Percentiles rank a stretch among this genome's conserved stretches.
Evolutionary conservation across 192 early-diverging fungal species (phyloP).

Genomic region (Linnemannia hyalina): DNA sequence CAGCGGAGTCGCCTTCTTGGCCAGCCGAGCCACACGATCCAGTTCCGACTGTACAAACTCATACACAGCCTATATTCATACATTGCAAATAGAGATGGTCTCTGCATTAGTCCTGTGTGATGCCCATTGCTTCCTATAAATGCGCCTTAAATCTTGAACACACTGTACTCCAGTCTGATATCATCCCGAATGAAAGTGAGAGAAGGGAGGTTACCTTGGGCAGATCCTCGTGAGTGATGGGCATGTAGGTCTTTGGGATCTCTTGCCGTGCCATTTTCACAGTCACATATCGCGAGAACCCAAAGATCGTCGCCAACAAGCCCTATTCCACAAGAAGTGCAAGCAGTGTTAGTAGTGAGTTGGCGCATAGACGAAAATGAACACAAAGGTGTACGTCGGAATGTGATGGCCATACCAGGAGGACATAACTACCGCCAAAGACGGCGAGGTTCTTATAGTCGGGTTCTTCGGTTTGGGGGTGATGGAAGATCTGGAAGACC

Average conservation of each 20-base stretch:
- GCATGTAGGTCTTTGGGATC: constrained; percentile 68
- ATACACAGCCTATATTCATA: constrained; percentile 56
- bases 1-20: constrained; percentile 57
- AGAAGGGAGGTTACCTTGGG: constrained; percentile 56
- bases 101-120: neutral
- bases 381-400: neutral
- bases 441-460: constrained; percentile 64
- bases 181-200: neutral
- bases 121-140: neutral
- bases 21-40: constrained; percentile 49
- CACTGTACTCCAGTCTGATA: neutral
- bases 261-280: constrained; percentile 60
- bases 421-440: constrained; percentile 62
- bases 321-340: constrained; percentile 47
- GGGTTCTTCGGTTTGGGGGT: constrained; percentile 40
- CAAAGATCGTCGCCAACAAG: constrained; percentile 60
- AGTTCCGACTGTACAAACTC: constrained; percentile 60
- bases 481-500: constrained; percentile 64
- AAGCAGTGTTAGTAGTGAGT: neutral
- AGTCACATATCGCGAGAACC: constrained; percentile 62
- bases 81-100: neutral
- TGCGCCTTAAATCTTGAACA: too few species aligned
- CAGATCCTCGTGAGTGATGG: constrained; percentile 60
- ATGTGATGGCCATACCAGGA: constrained; percentile 45
- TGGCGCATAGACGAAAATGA: neutral